Evolutionary conservation across 192 early-diverging fungal genomes (phyloP), one percentile per base, ranked within the genome.

Genomic region (Coemansia sp.): DNA sequence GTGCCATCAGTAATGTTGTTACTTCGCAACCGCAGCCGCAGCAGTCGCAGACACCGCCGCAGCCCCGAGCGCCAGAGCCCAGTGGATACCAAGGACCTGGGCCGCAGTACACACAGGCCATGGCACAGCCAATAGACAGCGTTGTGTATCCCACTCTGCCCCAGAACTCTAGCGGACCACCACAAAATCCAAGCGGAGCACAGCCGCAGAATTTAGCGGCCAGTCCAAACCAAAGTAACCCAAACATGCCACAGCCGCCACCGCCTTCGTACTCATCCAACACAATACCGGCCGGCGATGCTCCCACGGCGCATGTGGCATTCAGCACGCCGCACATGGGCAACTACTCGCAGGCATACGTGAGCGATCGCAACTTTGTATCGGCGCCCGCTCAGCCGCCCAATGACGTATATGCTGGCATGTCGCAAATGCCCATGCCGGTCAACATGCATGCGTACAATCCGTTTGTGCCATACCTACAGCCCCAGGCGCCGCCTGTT

Each of bases 1-100:
- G 17, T 15, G n/a, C n/a, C 12, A 18, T 20, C 4, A 48, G 18
- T 18, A 48, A 17, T 18, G n/a, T 5, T 48, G 47, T 48, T 8
- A 48, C 47, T 3, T 48, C 25, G 53, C 53, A 55, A 28, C 53
- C 53, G 53, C 52, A 54, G 23, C 53, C 53, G 53, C 52, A 54
- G 23, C 26, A 18, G 24, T 51, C 52, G 52, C 52, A 54, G 52
- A 4, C 3, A 46, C 47, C 15, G 18, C 12, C 15, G 47, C 47
- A 48, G 47, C 47, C 31, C 31, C 31, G 31, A 34, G 31, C 47
- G n/a, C 12, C n/a, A 48, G 47, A 48, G 18, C 7, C 8, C 4
- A 48, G 15, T 2, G 47, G 47, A 18, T 48, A 48, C 47, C 18
- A 18, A 8, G 47, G 47, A 3, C 47, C 47, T 0, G 47, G 18